These are phyloP conservation scores for Populus hybrid DNA, from an alignment of 441 rosid species.

Conservation along the genomic window DNA sequence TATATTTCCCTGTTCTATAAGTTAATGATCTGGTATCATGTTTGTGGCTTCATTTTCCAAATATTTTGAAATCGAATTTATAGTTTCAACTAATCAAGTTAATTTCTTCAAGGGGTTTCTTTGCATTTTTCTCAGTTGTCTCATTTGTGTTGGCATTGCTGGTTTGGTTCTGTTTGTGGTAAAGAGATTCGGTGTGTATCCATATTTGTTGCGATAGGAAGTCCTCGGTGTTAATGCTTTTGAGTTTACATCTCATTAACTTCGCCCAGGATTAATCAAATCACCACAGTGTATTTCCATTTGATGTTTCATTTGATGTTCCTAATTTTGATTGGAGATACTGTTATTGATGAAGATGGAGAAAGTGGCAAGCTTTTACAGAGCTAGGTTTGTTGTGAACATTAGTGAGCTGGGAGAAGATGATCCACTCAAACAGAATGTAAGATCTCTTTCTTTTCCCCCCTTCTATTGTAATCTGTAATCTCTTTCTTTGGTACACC, in stretches of 20 bases:
- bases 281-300: neutral
- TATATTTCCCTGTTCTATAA: neutral
- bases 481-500: neutral
- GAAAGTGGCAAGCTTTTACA: constrained; percentile 46
- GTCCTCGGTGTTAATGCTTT: neutral
- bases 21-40: neutral
- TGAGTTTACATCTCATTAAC: neutral
- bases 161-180: neutral
- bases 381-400: constrained; percentile 54
- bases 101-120: neutral
- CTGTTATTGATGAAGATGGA: constrained; percentile 52
- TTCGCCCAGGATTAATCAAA: neutral
- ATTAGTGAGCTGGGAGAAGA: constrained; percentile 55
- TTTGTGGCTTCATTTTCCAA: neutral
- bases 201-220: neutral
- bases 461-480: neutral
- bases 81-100: neutral
- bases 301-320: neutral
- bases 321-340: constrained; percentile 19
- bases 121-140: neutral
- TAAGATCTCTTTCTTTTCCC: constrained; percentile 23
- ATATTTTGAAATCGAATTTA: neutral
- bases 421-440: constrained; percentile 61
- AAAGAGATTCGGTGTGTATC: neutral
- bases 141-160: neutral